Evolutionary conservation across 2,329 filamentous ascomycete species (phyloP), one percentile per base, ranked within the genome.

Genomic region (Cryphonectria nitschkei): DNA sequence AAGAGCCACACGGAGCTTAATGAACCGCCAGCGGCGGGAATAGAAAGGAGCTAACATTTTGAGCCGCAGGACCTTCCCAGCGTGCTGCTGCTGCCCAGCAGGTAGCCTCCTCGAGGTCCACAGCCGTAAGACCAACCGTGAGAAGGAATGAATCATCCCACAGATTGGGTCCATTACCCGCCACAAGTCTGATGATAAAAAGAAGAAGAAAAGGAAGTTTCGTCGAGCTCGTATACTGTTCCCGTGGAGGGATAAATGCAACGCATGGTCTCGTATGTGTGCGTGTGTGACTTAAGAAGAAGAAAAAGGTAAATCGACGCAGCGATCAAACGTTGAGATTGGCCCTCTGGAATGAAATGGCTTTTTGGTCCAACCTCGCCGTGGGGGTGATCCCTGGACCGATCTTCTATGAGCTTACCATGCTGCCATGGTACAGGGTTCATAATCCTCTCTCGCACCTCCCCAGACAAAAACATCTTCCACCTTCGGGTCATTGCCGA

Each of bases 11-110:
- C 37, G 37, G 37, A 11, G n/a, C 22, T 32, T 19, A 58, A 58
- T 32, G 61, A 64, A 54, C 54, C 60, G 61, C 70, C 67, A 66
- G 26, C 58, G 34, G 54, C 69, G 63, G 68, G 58, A 52, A 56
- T 11, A 54, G 19, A 34, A 54, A 29, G 46, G 50, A 43, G 32
- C 61, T 56, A 43, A 65, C 22, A 32, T 22, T 19, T 34, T 64
- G 43, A 65, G 60, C 43, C 60, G 67, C 67, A 68, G 22, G 29
- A 58, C 34, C 32, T 62, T 62, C 60, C 34, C 37, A 62, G 11
- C 37, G 37, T 39, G 37, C 37, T 39, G 9, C 37, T 39, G 2
- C 37, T 39, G 2, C 37, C 37, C 37, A 39, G 37, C 9, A 37
- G 52, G 4, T 19, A 14, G 43, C 43, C 7, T 22, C 43, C 7